Conservation (phyloP, 768 basidiomycete genomes). For the Hysterangium stoloniferum region DNA sequence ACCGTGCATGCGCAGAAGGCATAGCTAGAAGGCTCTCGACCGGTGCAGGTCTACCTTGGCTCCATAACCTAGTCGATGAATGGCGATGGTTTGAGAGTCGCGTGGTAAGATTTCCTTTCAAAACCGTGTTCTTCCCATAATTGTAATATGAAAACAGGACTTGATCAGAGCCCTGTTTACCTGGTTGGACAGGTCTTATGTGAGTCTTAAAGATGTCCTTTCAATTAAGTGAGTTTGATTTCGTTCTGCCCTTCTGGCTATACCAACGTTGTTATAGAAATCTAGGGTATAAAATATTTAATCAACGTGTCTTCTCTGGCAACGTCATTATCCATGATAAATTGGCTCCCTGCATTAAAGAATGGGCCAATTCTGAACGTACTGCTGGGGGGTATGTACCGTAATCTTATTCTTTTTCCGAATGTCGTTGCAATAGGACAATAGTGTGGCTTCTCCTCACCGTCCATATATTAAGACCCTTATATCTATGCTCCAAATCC, state of each 20-base stretch:
- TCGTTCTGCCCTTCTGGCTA: slow-evolving; percentile 1
- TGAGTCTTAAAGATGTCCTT: slow-evolving; percentile 32
- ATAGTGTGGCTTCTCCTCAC: slow-evolving; percentile 3
- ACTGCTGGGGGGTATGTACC: slow-evolving; percentile 14
- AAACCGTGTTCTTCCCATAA: slow-evolving; percentile 5
- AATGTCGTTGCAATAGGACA: background rate
- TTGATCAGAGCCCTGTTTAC: slow-evolving; percentile 58
- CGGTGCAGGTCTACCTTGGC: slow-evolving; percentile 41
- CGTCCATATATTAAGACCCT: slow-evolving; percentile 40
- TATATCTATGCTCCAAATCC: slow-evolving; percentile 47
- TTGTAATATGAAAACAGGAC: slow-evolving; percentile 28
- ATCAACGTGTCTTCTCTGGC: background rate
- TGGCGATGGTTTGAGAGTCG: slow-evolving; percentile 60
- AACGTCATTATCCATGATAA: slow-evolving; percentile 35
- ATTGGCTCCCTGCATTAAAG: slow-evolving; percentile 37
- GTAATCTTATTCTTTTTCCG: slow-evolving; percentile 13
- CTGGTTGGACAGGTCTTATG: slow-evolving; percentile 64
- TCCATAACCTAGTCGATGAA: slow-evolving; percentile 43
- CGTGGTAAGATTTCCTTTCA: slow-evolving; percentile 45
- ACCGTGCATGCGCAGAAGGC: slow-evolving; percentile 41
- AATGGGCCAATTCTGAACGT: slow-evolving; percentile 53
- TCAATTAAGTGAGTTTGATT: slow-evolving; percentile 38
- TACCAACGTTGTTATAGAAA: background rate
- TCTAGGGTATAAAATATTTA: slow-evolving; percentile 1
- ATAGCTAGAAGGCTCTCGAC: slow-evolving; percentile 26